A percentile compares a stretch with the other conserved stretches of the same genome.
Conservation (phyloP, 345 rosid species). For the Pugionium dolabratum region DNA sequence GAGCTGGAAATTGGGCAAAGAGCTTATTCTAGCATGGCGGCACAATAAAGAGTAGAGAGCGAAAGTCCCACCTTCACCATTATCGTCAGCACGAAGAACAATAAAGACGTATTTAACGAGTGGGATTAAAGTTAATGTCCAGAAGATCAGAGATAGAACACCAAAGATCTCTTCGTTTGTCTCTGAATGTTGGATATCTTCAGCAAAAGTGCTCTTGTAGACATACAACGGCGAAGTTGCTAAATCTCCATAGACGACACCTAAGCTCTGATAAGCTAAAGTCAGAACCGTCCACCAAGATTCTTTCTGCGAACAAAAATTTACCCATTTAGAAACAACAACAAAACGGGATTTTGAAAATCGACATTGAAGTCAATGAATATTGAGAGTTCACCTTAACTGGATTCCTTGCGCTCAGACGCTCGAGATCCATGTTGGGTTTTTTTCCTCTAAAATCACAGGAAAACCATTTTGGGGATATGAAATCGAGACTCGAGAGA, state of each 20-base stretch:
- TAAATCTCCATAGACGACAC: conserved; percentile 89
- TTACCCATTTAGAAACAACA: conserved; percentile 5
- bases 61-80: conserved; percentile 91
- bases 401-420: conserved; percentile 47
- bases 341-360: conserved; percentile 21
- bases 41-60: conserved; percentile 79
- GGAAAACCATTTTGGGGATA: background rate
- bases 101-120: conserved; percentile 72
- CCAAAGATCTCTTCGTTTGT: conserved; percentile 53
- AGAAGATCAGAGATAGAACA: conserved; percentile 76
- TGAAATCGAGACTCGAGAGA: background rate
- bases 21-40: conserved; percentile 72
- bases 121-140: conserved; percentile 81
- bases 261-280: conserved; percentile 83
- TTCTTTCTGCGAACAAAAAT: conserved; percentile 52
- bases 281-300: conserved; percentile 77
- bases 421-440: conserved; percentile 68
- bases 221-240: conserved; percentile 86
- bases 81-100: conserved; percentile 84
- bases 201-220: conserved; percentile 76
- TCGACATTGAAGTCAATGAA: background rate
- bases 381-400: conserved; percentile 48
- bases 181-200: too few species aligned
- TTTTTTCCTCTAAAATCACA: conserved; percentile 31
- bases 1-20: conserved; percentile 76